phyloP scores from a whole-genome alignment of 106 monocot species.

The Acanthochlamys bracteata region DNA sequence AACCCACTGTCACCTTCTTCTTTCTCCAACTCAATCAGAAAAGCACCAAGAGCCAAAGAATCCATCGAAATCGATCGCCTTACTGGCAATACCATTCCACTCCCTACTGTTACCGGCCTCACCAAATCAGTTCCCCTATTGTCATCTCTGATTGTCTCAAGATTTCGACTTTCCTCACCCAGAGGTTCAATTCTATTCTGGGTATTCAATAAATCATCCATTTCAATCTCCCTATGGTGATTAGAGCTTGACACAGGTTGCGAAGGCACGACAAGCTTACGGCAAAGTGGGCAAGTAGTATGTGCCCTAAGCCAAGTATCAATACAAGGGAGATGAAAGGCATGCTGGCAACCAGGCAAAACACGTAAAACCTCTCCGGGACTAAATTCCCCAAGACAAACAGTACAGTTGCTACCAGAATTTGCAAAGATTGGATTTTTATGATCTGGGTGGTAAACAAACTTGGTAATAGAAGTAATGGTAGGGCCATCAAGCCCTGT shows the following conservation, averaged over 20 bases:
- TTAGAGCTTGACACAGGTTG: background rate
- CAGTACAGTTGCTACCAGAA: slow-evolving; percentile 24
- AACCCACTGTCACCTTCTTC: background rate
- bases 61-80: slow-evolving; percentile 50
- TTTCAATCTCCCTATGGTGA: background rate
- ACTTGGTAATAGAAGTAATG: slow-evolving; percentile 27
- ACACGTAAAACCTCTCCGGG: slow-evolving; percentile 34
- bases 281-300: slow-evolving; percentile 59
- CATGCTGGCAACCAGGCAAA: slow-evolving; percentile 42
- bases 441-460: slow-evolving; percentile 11
- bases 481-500: slow-evolving; percentile 37
- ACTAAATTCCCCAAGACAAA: slow-evolving; percentile 33
- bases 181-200: background rate
- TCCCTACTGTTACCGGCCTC: background rate
- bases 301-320: slow-evolving; percentile 47
- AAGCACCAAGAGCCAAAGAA: slow-evolving; percentile 7
- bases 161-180: background rate
- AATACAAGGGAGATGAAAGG: slow-evolving; percentile 40
- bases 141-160: background rate
- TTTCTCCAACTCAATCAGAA: slow-evolving; percentile 8
- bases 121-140: background rate
- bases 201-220: background rate
- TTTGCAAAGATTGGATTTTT: slow-evolving; percentile 9
- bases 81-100: slow-evolving; percentile 17
- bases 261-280: slow-evolving; percentile 37